A percentile compares a stretch with the other conserved stretches of the same genome.
phyloP scores from a whole-genome alignment of 768 basidiomycete species.

The Dioszegia crocea region DNA sequence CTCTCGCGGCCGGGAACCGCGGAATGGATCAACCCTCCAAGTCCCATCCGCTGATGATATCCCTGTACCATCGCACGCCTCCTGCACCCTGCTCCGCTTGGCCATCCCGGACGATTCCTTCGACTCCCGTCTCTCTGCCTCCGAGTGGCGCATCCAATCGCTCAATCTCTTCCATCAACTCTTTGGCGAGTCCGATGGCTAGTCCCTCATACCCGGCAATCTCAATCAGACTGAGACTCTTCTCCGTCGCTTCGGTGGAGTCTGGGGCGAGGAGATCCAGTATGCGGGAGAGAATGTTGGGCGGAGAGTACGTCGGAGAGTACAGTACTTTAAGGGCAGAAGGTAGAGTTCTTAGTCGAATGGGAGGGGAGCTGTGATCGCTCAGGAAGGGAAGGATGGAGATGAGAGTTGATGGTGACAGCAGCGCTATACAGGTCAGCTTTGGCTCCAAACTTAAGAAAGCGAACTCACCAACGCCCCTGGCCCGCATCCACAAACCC shows the following conservation, averaged over 20 bases:
- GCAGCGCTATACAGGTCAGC: constrained; percentile 60
- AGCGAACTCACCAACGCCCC: constrained; percentile 76
- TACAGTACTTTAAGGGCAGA: constrained; percentile 79
- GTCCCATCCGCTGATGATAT: constrained; percentile 34
- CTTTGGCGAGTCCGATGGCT: constrained; percentile 66
- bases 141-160: constrained; percentile 50
- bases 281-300: constrained; percentile 63
- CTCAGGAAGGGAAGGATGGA: constrained; percentile 67
- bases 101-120: constrained; percentile 71
- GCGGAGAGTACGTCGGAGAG: constrained; percentile 68
- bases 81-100: constrained; percentile 52
- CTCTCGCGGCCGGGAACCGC: no score
- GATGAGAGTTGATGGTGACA: constrained; percentile 83
- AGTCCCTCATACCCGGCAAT: constrained; percentile 69
- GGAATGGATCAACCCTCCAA: background rate
- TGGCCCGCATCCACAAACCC: constrained; percentile 90
- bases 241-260: no score
- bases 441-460: no score
- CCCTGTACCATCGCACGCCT: constrained; percentile 56
- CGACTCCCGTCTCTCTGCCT: background rate
- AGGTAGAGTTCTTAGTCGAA: constrained; percentile 63
- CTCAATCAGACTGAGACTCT: constrained; percentile 55
- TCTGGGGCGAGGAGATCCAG: constrained; percentile 51
- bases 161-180: constrained; percentile 76
- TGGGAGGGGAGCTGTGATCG: constrained; percentile 62